Evolutionary conservation across 1,284 basidiomycete species (phyloP).

Genomic region (Meripilus lineatus): DNA sequence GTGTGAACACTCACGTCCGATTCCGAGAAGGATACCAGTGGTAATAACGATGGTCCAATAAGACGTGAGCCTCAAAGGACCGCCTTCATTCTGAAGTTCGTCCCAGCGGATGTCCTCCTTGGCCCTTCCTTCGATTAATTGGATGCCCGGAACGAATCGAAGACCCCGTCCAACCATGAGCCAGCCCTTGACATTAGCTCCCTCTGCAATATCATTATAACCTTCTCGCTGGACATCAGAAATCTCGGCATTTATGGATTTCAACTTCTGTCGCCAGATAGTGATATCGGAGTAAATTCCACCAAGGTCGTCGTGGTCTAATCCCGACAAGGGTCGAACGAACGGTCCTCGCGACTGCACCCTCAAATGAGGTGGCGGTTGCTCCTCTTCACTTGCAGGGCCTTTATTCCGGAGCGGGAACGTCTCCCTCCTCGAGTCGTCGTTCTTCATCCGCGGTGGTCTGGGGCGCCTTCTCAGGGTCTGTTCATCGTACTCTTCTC

Average conservation of each 20-base stretch:
- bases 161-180: slow-evolving; percentile 69
- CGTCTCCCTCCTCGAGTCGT: slow-evolving; percentile 50
- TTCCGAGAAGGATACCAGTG: slow-evolving; percentile 46
- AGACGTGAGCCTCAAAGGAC: slow-evolving; percentile 34
- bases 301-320: slow-evolving; percentile 61
- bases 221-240: slow-evolving; percentile 55
- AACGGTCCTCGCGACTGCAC: slow-evolving; percentile 66
- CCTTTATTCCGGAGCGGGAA: slow-evolving; percentile 48
- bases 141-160: slow-evolving; percentile 53
- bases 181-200: slow-evolving; percentile 68
- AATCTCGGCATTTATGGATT: slow-evolving; percentile 68
- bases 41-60: slow-evolving; percentile 56
- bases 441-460: slow-evolving; percentile 19
- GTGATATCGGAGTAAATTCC: slow-evolving; percentile 64
- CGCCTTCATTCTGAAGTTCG: slow-evolving; percentile 59
- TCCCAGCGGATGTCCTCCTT: slow-evolving; percentile 82
- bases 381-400: slow-evolving; percentile 17
- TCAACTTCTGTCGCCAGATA: slow-evolving; percentile 61
- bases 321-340: slow-evolving; percentile 63
- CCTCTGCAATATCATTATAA: slow-evolving; percentile 68
- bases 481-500: slow-evolving; percentile 23
- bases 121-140: slow-evolving; percentile 69
- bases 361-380: slow-evolving; percentile 62
- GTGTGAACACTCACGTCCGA: slow-evolving; percentile 48
- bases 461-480: slow-evolving; percentile 19